Base-by-base conservation (phyloP, 2,329 filamentous ascomycete genomes). In the Atkinsonella hypoxylon region DNA sequence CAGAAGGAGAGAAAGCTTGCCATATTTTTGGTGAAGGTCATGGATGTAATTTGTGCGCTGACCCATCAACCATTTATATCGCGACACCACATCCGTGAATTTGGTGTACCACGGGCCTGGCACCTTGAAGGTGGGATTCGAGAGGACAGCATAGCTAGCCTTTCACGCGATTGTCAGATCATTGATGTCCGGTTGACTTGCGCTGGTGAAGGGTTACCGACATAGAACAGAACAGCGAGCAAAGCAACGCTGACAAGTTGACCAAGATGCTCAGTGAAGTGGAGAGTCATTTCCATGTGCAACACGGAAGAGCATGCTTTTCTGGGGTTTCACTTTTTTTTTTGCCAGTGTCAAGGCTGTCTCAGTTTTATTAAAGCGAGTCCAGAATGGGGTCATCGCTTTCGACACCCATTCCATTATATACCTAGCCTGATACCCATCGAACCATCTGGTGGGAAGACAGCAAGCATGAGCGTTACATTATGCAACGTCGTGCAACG, bases 41-140 rank as follows among this genome's bases (percentile, higher is more conserved):
- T 62, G 58, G 11, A 61, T 54, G 30, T 60, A 61, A 10, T 31
- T 30, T 1, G 50, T 22, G 12, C 49, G 50, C 6, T 49, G 41
- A 11, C 56, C 60, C 11, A 40, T 45, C 13, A 60, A 32, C 48
- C 45, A 57, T 42, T 61, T 53, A 17, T 55, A 56, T 7, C 50
- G 51, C 22, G 53, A 47, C 4, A 54, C 51, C 39, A 54, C 31
- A 17, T 50, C 47, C 10, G 58, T 61, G 44, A 53, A 61, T 44
- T 51, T 58, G 1, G 56, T 47, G 36, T 62, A 57, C 59, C 59
- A 61, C 10, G 59, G 60, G 2, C 60, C 60, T 0, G 60, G 60
- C 6, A 61, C 47, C 22, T 50, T 55, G 30, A 56, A 54, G 3
- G 51, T 44, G 13, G 57, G 53, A 31, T 50, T 50, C 32, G 41